phyloP scores from a whole-genome alignment of 441 rosid species.

The Erysimum cheiri region DNA sequence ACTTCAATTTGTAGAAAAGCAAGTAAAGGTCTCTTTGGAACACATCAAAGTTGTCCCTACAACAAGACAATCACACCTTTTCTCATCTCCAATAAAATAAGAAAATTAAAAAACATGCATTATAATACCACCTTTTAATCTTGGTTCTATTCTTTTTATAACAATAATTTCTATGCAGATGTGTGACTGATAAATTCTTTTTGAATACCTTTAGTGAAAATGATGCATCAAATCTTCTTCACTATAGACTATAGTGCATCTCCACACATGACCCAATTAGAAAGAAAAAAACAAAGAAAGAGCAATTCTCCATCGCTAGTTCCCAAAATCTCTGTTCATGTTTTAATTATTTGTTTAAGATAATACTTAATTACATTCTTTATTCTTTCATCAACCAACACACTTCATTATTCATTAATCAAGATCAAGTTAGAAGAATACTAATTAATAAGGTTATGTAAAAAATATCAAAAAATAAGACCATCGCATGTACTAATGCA shows the following conservation, averaged over 20 bases:
- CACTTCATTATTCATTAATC: too few species aligned
- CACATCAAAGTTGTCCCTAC: conserved; percentile 51
- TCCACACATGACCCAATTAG: conserved; percentile 36
- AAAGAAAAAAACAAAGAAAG: neutral
- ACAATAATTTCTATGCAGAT: conserved; percentile 38
- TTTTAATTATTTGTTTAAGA: neutral
- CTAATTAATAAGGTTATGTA: neutral
- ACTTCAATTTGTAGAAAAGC: conserved; percentile 32
- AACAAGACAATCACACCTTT: conserved; percentile 52
- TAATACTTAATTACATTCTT: too few species aligned
- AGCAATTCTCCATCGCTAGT: conserved; percentile 28
- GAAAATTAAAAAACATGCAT: conserved; percentile 42
- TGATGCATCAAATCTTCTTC: conserved; percentile 46
- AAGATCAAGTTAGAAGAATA: neutral
- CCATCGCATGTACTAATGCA: conserved; percentile 31
- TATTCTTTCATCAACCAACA: too few species aligned
- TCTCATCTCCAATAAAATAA: conserved; percentile 55
- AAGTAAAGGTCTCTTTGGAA: conserved; percentile 44
- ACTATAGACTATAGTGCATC: conserved; percentile 38
- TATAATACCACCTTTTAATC: conserved; percentile 33
- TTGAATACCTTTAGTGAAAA: conserved; percentile 50
- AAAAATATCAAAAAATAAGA: too few species aligned
- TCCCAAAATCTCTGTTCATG: conserved; percentile 33
- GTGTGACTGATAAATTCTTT: conserved; percentile 46
- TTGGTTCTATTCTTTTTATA: conserved; percentile 41